These are phyloP conservation scores for Leccinum olivaceopallidum DNA, from an alignment of 768 basidiomycete species.

Conservation along the genomic window DNA sequence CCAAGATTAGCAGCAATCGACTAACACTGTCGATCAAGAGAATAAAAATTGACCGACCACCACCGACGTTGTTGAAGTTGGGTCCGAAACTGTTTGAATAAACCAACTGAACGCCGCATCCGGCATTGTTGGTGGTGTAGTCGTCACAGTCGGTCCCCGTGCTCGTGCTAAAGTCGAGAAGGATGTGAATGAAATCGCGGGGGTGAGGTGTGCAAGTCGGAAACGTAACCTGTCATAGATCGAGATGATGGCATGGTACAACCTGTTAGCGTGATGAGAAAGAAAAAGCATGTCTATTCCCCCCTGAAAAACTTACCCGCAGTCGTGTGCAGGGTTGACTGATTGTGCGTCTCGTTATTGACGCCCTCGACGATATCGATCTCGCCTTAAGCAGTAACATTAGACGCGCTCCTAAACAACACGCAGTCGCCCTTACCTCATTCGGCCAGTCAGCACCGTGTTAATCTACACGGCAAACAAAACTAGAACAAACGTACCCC, in stretches of 20 bases:
- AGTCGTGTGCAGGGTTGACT: constrained; percentile 32
- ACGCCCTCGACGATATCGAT: constrained; percentile 37
- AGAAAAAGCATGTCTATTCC: not conserved
- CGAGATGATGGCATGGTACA: constrained; percentile 33
- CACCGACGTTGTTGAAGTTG: constrained; percentile 36
- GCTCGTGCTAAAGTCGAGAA: constrained; percentile 13
- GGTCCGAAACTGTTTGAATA: constrained; percentile 36
- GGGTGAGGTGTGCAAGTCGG: not conserved
- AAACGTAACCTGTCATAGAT: constrained; percentile 34
- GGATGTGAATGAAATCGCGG: not conserved
- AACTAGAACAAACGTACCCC: constrained; percentile 22
- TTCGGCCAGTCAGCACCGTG: constrained; percentile 27
- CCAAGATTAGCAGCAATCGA: not conserved
- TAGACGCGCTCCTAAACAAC: not conserved
- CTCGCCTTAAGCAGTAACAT: constrained; percentile 23
- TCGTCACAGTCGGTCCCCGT: constrained; percentile 27
- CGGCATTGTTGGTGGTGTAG: constrained; percentile 25
- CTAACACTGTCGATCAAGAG: not conserved
- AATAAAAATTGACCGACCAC: constrained; percentile 33
- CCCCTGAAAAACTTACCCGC: constrained; percentile 13
- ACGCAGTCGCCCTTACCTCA: constrained; percentile 7
- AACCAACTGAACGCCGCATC: constrained; percentile 33
- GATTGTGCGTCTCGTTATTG: constrained; percentile 29
- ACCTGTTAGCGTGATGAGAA: constrained; percentile 10
- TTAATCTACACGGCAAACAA: constrained; percentile 1